Base-by-base conservation (phyloP, 1,284 basidiomycete species). In the Heterobasidion annosum region DNA sequence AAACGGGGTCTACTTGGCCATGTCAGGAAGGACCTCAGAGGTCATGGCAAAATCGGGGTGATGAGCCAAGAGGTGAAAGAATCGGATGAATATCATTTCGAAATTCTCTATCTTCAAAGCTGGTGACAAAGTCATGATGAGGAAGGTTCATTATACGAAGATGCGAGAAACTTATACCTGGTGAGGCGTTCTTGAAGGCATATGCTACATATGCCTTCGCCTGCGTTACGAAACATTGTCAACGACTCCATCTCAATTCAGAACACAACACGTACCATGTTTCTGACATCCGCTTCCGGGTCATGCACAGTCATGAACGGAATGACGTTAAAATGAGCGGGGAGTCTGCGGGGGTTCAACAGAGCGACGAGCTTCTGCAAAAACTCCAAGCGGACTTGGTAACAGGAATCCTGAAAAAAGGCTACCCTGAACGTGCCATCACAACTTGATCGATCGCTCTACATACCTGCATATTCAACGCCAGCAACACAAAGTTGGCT, bases 271-370 rank as follows among this genome's bases (percentile, higher is more conserved):
- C 75, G 57, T 48, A 83, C 87, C 67, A 76, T 76, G 40, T 67
- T 70, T 61, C 78, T 83, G 37, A 95, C 78, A 57, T 96, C 93
- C 32, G 71, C 69, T 62, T 98, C 95, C 0, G 96, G 96, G 69
- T 99, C 97, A 59, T 93, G 87, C 0, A 93, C 89, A 0, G 88
- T 86, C 37, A 99, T 70, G 71, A 97, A 95, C 0, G 91, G 83
- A 56, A 97, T 80, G 45, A 92, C 75, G 63, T 94, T 90, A 73
- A 87, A 98, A 25, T 82, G 76, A 0, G 85, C 66, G 13, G 83
- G 78, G 8, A 96, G 72, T 66, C 84, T 82, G 37, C 82, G 77
- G 7, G 70, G 67, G 34, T 78, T 73, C 10, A 93, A 68, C 37
- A 91, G 73, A 4, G 75, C 66, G 6, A 87, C 70, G 4, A 96